Base-by-base conservation (phyloP, 2,329 filamentous ascomycete genomes). In the Huntiella decipiens region DNA sequence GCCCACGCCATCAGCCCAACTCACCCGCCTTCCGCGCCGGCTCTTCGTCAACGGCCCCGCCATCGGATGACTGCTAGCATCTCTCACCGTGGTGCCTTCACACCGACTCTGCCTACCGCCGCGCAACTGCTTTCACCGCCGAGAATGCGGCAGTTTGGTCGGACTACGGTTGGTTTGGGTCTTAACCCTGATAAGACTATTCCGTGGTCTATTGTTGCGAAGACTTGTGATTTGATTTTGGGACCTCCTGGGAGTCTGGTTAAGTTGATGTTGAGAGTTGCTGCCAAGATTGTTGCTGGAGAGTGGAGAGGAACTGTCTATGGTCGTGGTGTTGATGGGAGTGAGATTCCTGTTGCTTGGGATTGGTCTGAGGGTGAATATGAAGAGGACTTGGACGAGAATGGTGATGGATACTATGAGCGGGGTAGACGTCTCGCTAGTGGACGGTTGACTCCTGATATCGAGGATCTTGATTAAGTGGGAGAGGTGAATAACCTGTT, bases 181-280 rank as follows among this genome's bases (percentile, higher is more conserved):
- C 22, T 28, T 28, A 19, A 37, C 16, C 62, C 65, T 0, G 63
- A 70, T 32, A 66, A 67, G 44, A 64, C 68, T 38, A 63, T 80
- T 28, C 72, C 75, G 1, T 64, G 73, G 43, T 71, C 76, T 3
- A 71, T 93, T 28, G 70, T 93, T 19, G 73, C 79, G 47, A 87
- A 83, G 61, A 86, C 85, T 0, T 77, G 74, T 51, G 77, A 82
- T 44, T 70, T 91, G 28, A 69, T 93, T 3, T 64, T 94, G 11
- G 77, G 82, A 0, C 85, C 85, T n/a, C 85, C 87, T 0, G 73
- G 79, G 12, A 76, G 87, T 54, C 70, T 93, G 2, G 72, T 93
- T 33, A 68, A 74, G 19, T 66, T 93, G 36, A 86, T 94, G 68
- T 70, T 94, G 4, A 76, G 77, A 47, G 83, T 94, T 47, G 83